Base-by-base conservation (phyloP, 2,329 filamentous ascomycete genomes). In the Paraphaeosphaeria sporulosa region DNA sequence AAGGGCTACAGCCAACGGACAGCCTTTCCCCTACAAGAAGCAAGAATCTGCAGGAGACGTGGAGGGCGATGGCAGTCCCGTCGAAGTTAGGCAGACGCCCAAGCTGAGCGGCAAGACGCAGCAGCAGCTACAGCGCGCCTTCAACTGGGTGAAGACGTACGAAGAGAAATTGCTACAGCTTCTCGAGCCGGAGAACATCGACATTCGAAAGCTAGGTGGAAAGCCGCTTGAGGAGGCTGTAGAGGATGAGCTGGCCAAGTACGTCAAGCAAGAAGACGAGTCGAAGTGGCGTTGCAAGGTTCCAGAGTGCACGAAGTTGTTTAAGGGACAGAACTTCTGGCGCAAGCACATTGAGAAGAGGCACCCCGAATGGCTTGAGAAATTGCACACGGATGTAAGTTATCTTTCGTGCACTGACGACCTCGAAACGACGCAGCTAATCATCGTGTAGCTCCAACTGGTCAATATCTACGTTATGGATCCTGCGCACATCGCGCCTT, bases 91-190 rank as follows among this genome's bases (percentile, higher is more conserved):
- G 71, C 89, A 90, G 44, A 69, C 70, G 63, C 86, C 87, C 58
- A 89, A 87, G 60, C 84, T 88, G 17, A 85, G 85, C 25, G 88
- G 85, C 53, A 97, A 96, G 81, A 88, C 89, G 4, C 93, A 97
- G 71, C 93, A 96, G 76, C 95, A 98, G 75, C 87, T 98, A 15
- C 91, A 96, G 72, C 90, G 94, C 59, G 95, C 95, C 0, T 98
- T 93, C 81, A 99, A 98, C 74, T 99, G 96, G 95, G 96, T 99
- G 61, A 96, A 91, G 82, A 98, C 95, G 0, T 99, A 97, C 71
- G 95, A 99, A 75, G 95, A 99, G 74, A 99, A 99, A 81, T 86
- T 99, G 54, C 83, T 92, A 75, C 94, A 97, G 76, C 91, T 98
- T 49, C 84, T 99, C 15, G 94, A 98, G 67, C 95, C 95, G 0